Conservation (phyloP, 1,284 basidiomycete species). For the Apiotrichum mycotoxinovorans region DNA sequence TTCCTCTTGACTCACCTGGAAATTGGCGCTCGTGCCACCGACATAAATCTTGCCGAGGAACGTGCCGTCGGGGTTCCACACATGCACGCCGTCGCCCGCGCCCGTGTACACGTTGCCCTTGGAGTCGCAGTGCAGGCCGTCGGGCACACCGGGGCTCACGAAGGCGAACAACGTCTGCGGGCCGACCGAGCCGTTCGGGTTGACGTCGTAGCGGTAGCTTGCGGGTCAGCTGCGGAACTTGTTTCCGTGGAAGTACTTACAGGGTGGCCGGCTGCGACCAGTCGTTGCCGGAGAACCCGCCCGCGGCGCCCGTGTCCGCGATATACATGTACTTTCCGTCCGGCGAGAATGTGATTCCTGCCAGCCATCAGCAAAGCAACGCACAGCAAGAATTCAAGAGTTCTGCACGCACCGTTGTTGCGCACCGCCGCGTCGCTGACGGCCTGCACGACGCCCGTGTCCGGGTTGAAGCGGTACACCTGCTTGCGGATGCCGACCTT, state of each 20-base stretch:
- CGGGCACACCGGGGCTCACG: conserved; percentile 62
- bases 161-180: conserved; percentile 71
- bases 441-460: conserved; percentile 61
- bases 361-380: conserved; percentile 49
- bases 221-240: not conserved
- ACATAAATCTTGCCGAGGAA: conserved; percentile 72
- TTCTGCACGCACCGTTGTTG: conserved; percentile 38
- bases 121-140: conserved; percentile 59
- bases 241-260: conserved; percentile 49
- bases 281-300: conserved; percentile 58
- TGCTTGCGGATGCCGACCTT: conserved; percentile 60
- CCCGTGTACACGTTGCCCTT: conserved; percentile 67
- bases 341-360: conserved; percentile 66
- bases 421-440: conserved; percentile 63
- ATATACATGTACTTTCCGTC: conserved; percentile 66
- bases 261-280: conserved; percentile 65
- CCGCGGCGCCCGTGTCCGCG: conserved; percentile 16
- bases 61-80: conserved; percentile 62
- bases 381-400: conserved; percentile 15
- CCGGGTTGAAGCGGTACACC: conserved; percentile 67
- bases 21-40: conserved; percentile 59
- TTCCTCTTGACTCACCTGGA: conserved; percentile 39
- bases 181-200: conserved; percentile 57
- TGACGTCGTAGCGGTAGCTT: conserved; percentile 55
- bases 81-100: conserved; percentile 68